Conservation (phyloP, 495 filamentous ascomycete genomes). For the Platismatia glauca region DNA sequence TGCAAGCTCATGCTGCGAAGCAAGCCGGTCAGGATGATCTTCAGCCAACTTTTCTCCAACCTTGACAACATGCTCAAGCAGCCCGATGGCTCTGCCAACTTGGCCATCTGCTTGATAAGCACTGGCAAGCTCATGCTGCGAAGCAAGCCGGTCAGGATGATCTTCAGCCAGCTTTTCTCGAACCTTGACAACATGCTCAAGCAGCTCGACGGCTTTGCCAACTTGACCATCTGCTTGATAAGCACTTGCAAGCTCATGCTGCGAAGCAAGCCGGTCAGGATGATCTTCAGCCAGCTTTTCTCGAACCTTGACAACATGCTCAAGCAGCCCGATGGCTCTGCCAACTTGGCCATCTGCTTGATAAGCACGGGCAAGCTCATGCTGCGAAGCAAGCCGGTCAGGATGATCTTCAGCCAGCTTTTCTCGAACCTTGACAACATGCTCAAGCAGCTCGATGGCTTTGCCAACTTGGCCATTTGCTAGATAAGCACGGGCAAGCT, state of each 20-base stretch:
- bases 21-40: constrained; percentile 25
- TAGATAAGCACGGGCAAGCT: neutral
- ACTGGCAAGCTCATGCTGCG: neutral
- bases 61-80: neutral
- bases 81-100: neutral
- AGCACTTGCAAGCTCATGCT: neutral
- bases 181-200: neutral
- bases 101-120: neutral
- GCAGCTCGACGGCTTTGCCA: neutral
- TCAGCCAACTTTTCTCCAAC: constrained; percentile 12
- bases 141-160: neutral
- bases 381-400: constrained; percentile 24
- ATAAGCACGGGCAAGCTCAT: constrained; percentile 21
- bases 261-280: neutral
- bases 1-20: constrained; percentile 27
- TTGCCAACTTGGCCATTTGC: neutral
- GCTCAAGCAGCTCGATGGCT: neutral
- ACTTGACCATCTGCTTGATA: neutral
- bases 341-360: constrained; percentile 24
- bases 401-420: constrained; percentile 28
- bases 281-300: constrained; percentile 1
- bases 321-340: constrained; percentile 28
- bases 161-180: neutral
- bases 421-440: constrained; percentile 9
- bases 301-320: constrained; percentile 28